A percentile compares a stretch with the other conserved stretches of the same genome.
Conservation (phyloP, 129 eudicot species). For the Logfia minima region DNA sequence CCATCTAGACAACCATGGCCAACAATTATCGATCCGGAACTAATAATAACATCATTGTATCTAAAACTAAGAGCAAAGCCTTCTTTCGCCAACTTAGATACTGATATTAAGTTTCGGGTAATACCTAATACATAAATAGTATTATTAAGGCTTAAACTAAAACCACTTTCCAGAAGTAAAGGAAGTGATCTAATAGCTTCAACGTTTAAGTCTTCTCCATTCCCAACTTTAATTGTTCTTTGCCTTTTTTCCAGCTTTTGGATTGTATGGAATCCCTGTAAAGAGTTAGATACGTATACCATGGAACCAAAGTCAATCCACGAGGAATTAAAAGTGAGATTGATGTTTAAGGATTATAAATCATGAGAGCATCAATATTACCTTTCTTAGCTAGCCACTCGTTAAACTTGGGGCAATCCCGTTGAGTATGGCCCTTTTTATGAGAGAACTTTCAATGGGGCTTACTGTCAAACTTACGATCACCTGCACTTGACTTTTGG, state of each 20-base stretch:
- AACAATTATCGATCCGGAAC: not conserved
- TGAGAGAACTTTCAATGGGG: not conserved
- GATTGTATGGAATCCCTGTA: not conserved
- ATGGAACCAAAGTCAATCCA: not conserved
- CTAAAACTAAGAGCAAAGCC: not conserved
- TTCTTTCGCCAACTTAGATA: not conserved
- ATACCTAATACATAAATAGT: not conserved
- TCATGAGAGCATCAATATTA: not conserved
- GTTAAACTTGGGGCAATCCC: not conserved
- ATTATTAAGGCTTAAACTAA: not conserved
- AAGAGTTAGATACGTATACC: slow-evolving; percentile 1
- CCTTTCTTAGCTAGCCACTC: not conserved
- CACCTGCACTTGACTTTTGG: no score
- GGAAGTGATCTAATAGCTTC: not conserved
- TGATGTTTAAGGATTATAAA: no score
- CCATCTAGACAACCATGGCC: not conserved
- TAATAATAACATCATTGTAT: not conserved
- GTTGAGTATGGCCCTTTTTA: not conserved
- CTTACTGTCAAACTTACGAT: not conserved
- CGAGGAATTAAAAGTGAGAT: not conserved
- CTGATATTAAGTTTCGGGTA: not conserved
- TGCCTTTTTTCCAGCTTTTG: not conserved
- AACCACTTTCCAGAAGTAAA: not conserved
- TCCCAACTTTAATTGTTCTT: not conserved
- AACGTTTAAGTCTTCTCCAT: not conserved